A percentile compares a stretch with the other conserved stretches of the same genome.
These are phyloP conservation scores for Capronia coronata DNA, from an alignment of 2,329 filamentous ascomycete genomes.

Conservation along the genomic window DNA sequence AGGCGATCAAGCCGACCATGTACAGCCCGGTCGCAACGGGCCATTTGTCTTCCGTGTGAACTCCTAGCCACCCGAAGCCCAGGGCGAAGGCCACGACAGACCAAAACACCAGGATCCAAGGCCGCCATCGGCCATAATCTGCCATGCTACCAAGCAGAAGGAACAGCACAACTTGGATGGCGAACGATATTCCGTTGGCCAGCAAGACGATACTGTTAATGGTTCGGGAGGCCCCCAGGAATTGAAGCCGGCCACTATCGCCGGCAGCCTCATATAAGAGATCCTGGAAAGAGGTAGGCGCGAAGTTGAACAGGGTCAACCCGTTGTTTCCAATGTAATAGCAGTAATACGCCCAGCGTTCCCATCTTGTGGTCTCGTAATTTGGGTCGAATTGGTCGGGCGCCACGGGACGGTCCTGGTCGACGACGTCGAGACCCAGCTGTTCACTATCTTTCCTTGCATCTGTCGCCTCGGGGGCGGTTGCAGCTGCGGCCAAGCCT, in stretches of 20 bases:
- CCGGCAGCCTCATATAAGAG: conserved; percentile 56
- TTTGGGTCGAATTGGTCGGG: conserved; percentile 51
- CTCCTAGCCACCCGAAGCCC: conserved; percentile 62
- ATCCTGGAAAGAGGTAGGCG: conserved; percentile 59
- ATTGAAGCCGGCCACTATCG: conserved; percentile 47
- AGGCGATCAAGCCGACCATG: conserved; percentile 59
- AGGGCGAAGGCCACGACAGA: conserved; percentile 57
- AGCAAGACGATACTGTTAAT: conserved; percentile 61
- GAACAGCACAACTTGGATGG: conserved; percentile 54
- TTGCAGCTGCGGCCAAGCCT: conserved; percentile 21
- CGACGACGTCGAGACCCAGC: conserved; percentile 1
- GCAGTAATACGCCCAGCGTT: conserved; percentile 54
- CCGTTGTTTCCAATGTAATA: conserved; percentile 65
- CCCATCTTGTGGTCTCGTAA: conserved; percentile 47
- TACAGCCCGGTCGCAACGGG: conserved; percentile 55
- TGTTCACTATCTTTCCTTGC: conserved; percentile 13
- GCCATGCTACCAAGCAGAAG: conserved; percentile 44
- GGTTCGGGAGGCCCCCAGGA: conserved; percentile 52
- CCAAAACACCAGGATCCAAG: conserved; percentile 56
- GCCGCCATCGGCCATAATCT: conserved; percentile 60
- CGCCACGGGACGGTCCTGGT: conserved; percentile 41
- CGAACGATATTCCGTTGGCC: conserved; percentile 62
- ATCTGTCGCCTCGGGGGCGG: conserved; percentile 22
- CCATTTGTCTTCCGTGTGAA: conserved; percentile 57
- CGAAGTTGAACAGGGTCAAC: conserved; percentile 57